These are phyloP conservation scores for Tagetes patula DNA, from an alignment of 129 eudicot species.

Conservation along the genomic window DNA sequence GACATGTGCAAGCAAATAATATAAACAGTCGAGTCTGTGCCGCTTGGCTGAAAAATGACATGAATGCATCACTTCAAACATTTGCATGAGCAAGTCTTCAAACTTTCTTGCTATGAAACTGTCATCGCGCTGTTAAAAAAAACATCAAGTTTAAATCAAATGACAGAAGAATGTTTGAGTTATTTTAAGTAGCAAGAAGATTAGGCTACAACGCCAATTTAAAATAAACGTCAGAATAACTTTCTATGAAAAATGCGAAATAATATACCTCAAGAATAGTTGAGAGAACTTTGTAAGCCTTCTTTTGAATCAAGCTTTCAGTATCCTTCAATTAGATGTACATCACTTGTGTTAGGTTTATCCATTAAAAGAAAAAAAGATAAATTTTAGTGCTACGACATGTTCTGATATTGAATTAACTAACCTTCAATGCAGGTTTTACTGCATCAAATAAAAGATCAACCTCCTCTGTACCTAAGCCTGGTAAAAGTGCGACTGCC, in stretches of 20 bases:
- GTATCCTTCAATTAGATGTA: slow-evolving; percentile 49
- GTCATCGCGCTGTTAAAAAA: slow-evolving; percentile 49
- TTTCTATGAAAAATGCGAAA: background rate
- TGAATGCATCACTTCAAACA: slow-evolving; percentile 83
- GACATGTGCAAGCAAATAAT: slow-evolving; percentile 64
- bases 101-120: slow-evolving; percentile 69
- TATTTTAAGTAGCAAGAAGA: background rate
- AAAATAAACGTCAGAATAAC: background rate
- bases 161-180: slow-evolving; percentile 11
- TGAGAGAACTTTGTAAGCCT: slow-evolving; percentile 90
- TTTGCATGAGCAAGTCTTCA: slow-evolving; percentile 60
- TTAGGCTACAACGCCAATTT: background rate
- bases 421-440: slow-evolving; percentile 74
- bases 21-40: slow-evolving; percentile 83
- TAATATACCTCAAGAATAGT: slow-evolving; percentile 60
- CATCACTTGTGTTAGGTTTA: slow-evolving; percentile 4
- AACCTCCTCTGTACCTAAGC: slow-evolving; percentile 64
- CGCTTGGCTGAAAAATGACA: slow-evolving; percentile 95
- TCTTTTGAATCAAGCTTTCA: slow-evolving; percentile 83
- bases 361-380: slow-evolving; percentile 7
- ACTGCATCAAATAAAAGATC: slow-evolving; percentile 64
- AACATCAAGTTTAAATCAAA: background rate
- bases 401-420: background rate
- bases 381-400: slow-evolving; percentile 2
- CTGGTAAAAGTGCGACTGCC: slow-evolving; percentile 85